Percentiles rank a stretch among this genome's conserved stretches.
These are phyloP conservation scores for Pseudonitzschia multistriata DNA, from an alignment of 108 stramenopile genomes.

Conservation along the genomic window DNA sequence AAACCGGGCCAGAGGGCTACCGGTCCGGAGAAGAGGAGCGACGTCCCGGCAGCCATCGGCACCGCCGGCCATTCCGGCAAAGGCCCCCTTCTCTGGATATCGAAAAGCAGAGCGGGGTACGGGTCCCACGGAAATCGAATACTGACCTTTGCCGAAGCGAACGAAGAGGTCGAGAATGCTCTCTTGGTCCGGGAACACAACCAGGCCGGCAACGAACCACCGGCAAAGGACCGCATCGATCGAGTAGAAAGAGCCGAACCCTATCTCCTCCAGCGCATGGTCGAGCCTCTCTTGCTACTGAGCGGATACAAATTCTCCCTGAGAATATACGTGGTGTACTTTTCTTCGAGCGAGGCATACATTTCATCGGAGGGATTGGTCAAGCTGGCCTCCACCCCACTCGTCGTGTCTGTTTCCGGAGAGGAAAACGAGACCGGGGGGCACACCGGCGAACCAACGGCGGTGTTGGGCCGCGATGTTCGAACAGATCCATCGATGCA, in stretches of 20 bases:
- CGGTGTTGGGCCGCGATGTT: no score
- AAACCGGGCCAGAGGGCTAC: no score
- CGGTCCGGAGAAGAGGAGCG: no score
- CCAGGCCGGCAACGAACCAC: no score
- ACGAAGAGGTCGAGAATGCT: background rate
- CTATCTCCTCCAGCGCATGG: constrained; percentile 58
- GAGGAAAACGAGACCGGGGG: background rate
- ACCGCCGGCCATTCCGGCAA: no score
- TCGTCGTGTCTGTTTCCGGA: background rate
- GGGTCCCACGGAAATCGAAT: constrained; percentile 75
- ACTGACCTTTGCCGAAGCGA: constrained; percentile 29
- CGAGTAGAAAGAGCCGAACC: background rate
- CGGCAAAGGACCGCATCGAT: background rate
- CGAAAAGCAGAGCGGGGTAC: constrained; percentile 72
- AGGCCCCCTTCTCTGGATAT: constrained; percentile 40
- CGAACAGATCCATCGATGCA: constrained; percentile 36
- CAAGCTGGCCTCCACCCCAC: constrained; percentile 53
- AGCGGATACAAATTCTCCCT: constrained; percentile 62
- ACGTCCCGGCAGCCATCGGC: no score
- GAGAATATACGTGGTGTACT: constrained; percentile 69
- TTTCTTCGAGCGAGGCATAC: constrained; percentile 37
- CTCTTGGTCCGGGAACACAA: background rate
- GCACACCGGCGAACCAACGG: background rate
- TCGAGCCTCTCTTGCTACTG: constrained; percentile 55
- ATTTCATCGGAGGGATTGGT: constrained; percentile 59